Evolutionary conservation across 2,329 filamentous ascomycete genomes (phyloP).

Genomic region (Cordyceps cicadae): DNA sequence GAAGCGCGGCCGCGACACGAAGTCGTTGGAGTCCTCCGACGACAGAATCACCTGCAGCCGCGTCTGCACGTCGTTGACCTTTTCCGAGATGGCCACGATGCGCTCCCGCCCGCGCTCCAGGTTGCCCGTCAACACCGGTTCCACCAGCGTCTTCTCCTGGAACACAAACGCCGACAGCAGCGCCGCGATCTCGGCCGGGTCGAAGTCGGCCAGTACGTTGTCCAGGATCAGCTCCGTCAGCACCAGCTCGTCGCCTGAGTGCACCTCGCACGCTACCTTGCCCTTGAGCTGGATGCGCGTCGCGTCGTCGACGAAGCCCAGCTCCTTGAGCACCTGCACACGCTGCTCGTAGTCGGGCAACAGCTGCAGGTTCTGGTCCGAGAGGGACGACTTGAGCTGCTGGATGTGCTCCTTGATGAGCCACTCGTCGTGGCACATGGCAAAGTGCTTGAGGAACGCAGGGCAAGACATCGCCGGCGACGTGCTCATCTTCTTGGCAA

Average conservation of each 20-base stretch:
- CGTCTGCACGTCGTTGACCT: slow-evolving; percentile 84
- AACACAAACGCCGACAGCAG: slow-evolving; percentile 93
- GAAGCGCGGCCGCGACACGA: slow-evolving; percentile 77
- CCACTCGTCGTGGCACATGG: slow-evolving; percentile 96
- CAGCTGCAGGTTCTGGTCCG: slow-evolving; percentile 91
- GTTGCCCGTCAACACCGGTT: slow-evolving; percentile 71
- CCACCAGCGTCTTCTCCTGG: slow-evolving; percentile 84
- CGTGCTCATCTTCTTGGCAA: slow-evolving; percentile 53
- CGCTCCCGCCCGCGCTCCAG: slow-evolving; percentile 76
- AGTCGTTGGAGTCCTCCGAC: slow-evolving; percentile 85
- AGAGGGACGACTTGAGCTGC: slow-evolving; percentile 78
- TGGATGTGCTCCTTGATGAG: slow-evolving; percentile 89
- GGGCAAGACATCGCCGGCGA: slow-evolving; percentile 63
- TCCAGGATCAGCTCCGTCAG: slow-evolving; percentile 93
- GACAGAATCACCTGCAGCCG: slow-evolving; percentile 87
- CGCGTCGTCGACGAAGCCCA: slow-evolving; percentile 83
- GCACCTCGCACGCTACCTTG: slow-evolving; percentile 96
- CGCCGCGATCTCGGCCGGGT: slow-evolving; percentile 92
- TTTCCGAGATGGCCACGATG: slow-evolving; percentile 85
- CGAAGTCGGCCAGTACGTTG: slow-evolving; percentile 90
- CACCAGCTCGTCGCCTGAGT: slow-evolving; percentile 92
- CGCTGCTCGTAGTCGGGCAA: slow-evolving; percentile 96
- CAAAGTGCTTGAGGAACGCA: slow-evolving; percentile 82
- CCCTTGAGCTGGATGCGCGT: slow-evolving; percentile 90
- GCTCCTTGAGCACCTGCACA: slow-evolving; percentile 81